Conservation (phyloP, 2,329 filamentous ascomycete species). For the Colletotrichum sp. region DNA sequence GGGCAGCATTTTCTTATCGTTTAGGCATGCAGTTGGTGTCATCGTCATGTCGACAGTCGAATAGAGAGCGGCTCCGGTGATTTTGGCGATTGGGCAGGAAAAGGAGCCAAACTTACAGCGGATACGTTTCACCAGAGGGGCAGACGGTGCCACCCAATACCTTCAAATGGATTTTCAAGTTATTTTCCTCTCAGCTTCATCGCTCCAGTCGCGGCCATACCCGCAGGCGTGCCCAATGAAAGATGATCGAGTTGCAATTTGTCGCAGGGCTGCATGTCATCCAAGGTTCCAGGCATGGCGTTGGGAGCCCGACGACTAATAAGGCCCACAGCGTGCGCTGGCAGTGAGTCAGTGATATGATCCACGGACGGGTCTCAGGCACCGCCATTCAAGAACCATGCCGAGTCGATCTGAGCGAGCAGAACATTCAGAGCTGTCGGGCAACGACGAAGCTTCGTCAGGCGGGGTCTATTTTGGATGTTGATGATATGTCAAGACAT, state of each 20-base stretch:
- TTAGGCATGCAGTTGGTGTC: neutral
- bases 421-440: neutral
- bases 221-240: slow-evolving; percentile 1
- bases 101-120: neutral
- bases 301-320: neutral
- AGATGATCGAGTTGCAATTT: neutral
- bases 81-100: neutral
- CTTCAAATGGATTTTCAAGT: neutral
- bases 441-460: neutral
- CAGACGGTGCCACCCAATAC: neutral
- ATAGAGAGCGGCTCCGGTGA: neutral
- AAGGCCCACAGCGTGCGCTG: slow-evolving; percentile 17
- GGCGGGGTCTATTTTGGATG: neutral
- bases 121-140: neutral
- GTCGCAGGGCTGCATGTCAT: slow-evolving; percentile 14
- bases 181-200: neutral
- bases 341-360: slow-evolving; percentile 18
- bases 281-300: neutral
- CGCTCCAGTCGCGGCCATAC: neutral
- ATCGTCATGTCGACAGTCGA: neutral
- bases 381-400: slow-evolving; percentile 1
- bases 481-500: neutral
- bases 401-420: neutral
- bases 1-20: neutral
- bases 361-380: slow-evolving; percentile 16